Percentiles rank a stretch among this genome's conserved stretches.
These are phyloP conservation scores for Saxispiralis lemnorum DNA, from an alignment of 495 filamentous ascomycete species.

Conservation along the genomic window DNA sequence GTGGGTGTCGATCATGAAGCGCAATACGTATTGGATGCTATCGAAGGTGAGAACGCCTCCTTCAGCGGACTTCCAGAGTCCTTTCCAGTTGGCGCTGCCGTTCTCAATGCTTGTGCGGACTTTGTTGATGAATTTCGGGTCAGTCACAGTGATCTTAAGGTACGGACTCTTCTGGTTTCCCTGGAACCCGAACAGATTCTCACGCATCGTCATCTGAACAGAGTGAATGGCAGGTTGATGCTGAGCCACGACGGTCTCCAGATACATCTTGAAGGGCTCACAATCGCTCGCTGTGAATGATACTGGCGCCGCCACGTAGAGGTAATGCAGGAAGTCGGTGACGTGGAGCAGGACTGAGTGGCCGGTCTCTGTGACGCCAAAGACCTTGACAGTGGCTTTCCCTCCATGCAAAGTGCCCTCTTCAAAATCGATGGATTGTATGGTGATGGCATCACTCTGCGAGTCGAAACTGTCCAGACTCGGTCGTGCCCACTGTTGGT, in stretches of 20 bases:
- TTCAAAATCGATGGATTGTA: slow-evolving; percentile 91
- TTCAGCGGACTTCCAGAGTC: slow-evolving; percentile 62
- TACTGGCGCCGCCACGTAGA: slow-evolving; percentile 80
- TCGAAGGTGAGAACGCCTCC: slow-evolving; percentile 69
- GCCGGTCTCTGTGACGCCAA: slow-evolving; percentile 93
- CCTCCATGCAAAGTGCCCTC: slow-evolving; percentile 63
- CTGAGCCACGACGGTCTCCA: slow-evolving; percentile 55
- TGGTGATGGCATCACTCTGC: slow-evolving; percentile 53
- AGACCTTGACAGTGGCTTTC: slow-evolving; percentile 63
- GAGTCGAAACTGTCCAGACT: slow-evolving; percentile 53
- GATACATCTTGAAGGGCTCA: slow-evolving; percentile 51
- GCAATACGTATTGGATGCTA: slow-evolving; percentile 80
- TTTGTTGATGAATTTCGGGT: slow-evolving; percentile 61
- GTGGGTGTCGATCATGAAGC: slow-evolving; percentile 95
- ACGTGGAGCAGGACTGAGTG: slow-evolving; percentile 93
- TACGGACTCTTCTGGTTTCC: slow-evolving; percentile 84
- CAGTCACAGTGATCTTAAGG: slow-evolving; percentile 77
- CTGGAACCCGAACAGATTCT: slow-evolving; percentile 84
- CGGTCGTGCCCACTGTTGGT: slow-evolving; percentile 85
- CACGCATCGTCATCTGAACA: slow-evolving; percentile 59
- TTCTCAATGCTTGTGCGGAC: slow-evolving; percentile 56
- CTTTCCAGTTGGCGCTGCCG: slow-evolving; percentile 70
- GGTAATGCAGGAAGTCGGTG: slow-evolving; percentile 87
- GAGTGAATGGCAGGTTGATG: slow-evolving; percentile 48
- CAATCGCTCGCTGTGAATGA: slow-evolving; percentile 63